Evolutionary conservation across 768 basidiomycete genomes (phyloP), one percentile per base, ranked within the genome.

Genomic region (Lactifluus subvellereus): DNA sequence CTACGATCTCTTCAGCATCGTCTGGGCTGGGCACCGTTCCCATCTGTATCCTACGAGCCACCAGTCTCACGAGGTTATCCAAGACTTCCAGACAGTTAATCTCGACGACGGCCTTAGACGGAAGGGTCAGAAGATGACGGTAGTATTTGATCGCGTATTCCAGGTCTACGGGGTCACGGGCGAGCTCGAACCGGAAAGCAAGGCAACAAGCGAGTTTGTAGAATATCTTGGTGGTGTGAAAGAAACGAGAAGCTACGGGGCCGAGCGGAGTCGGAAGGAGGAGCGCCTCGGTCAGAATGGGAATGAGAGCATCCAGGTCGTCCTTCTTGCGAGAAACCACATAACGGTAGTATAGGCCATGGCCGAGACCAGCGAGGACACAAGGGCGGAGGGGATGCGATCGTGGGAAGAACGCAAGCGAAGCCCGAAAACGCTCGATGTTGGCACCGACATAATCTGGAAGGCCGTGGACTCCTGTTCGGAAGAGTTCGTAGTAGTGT

Each of bases 211-310:
- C 47, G 4, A 61, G 35, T 35, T 43, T 61, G 48, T 61, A 56
- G 27, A 56, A 32, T 22, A 48, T 20, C 47, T 51, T 49, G 37
- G 48, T 27, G 37, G 30, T 7, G 22, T 49, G 37, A 30, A 55
- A 27, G 32, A 32, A 55, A 32, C 32, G 38, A 38, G 48, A 18
- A 4, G 32, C 35, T 16, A 0, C 32, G 3, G 54, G 54, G 48
- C 32, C 14, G 38, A 55, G 60, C 2, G 60, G 2, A 27, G 2
- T 27, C 27, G 27, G 54, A 20, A 55, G 47, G 30, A 61, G 54
- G 53, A 61, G 60, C 9, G 37, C 60, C 43, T 61, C 60, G 6
- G 54, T 32, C 9, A 61, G 33, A 10, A 61, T n/a, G 37, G 49
- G 54, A 6, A 56, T 61, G 38, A 22, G 18, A 4, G 48, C 30